Percentiles rank a stretch among this genome's conserved stretches.
Conservation (phyloP, 2,329 filamentous ascomycete species). For the Trichoderma atroviride region DNA sequence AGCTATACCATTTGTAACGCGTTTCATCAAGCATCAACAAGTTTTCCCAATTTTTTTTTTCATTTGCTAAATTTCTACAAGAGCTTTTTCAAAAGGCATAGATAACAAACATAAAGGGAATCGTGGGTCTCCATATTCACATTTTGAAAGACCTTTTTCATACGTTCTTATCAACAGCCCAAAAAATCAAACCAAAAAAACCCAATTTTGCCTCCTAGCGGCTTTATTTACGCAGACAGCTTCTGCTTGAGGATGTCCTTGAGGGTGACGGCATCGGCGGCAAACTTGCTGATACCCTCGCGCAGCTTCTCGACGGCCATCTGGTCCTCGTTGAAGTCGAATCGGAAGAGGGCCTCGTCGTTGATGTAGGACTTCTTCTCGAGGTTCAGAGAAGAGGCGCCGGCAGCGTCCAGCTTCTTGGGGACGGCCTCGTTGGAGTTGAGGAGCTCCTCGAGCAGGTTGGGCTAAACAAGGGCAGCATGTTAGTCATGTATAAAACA, state of each 20-base stretch:
- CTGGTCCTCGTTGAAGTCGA: constrained; percentile 99
- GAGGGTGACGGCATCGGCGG: constrained; percentile 89
- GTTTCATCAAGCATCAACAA: not conserved
- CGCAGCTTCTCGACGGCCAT: constrained; percentile 99
- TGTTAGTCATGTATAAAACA: constrained; percentile 23
- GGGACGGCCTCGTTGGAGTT: constrained; percentile 81
- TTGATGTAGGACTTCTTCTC: constrained; percentile 90
- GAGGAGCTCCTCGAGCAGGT: constrained; percentile 89
- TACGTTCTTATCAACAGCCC: constrained; percentile 21
- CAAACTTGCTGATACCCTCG: constrained; percentile 99
- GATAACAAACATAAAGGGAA: constrained; percentile 10
- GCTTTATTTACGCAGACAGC: constrained; percentile 56
- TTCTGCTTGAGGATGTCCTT: constrained; percentile 91
- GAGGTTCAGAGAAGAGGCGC: constrained; percentile 70
- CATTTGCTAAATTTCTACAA: not conserved
- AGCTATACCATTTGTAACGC: not conserved
- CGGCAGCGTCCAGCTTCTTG: constrained; percentile 83
- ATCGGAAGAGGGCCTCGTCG: constrained; percentile 89
- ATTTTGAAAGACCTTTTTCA: constrained; percentile 18
- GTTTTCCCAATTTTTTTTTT: not conserved
- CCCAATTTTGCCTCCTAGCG: not conserved
- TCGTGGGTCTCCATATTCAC: constrained; percentile 15
- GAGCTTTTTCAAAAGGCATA: constrained; percentile 7
- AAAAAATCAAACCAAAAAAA: not conserved
- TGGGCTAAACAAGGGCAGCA: constrained; percentile 60